Base-by-base conservation (phyloP, 352 stramenopile species). In the Globisporangium sylvaticum region DNA sequence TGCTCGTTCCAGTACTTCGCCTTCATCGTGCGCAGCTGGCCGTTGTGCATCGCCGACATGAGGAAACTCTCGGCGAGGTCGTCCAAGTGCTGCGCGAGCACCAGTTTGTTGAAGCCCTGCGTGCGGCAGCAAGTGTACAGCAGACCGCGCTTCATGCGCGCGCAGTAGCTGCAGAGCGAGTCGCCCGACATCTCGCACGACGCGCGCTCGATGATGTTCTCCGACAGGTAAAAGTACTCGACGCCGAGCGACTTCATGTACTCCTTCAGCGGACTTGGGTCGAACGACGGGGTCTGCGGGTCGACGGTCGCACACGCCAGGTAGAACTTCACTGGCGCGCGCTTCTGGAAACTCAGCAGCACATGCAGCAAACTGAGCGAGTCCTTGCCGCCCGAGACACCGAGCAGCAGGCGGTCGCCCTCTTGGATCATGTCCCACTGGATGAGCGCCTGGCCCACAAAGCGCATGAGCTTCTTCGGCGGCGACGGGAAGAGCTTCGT, bases 21-120 rank as follows among this genome's bases (percentile, higher is more conserved):
- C 77, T 99, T 99, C 97, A 99, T 99, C 24, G 97, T 99, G 53
- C 97, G 87, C 37, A 99, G 73, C 67, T 98, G 97, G 22, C 97
- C 97, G 77, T 99, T 99, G 81, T 99, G 96, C 77, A 99, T 98
- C 6, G 95, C 87, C 68, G 89, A 98, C 97, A 99, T 99, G 61
- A 99, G 91, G 75, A 99, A 99, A 48, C 90, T 98, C 79, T 99
- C 97, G 10, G 91, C 95, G 53, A 98, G 88, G 77, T 99, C 97
- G 74, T 99, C 97, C 53, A 99, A 75, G 72, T 99, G 97, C 83
- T 99, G 97, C 29, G 95, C 97, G 55, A 98, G 76, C 50, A 98
- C 91, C 27, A 96, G 73, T 64, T 90, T 92, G 75, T 98, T 99
- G 79, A 94, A 99, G 62, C 91, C 91, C 52, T 98, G 81, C 44